Base-by-base conservation (phyloP, 208 protist species). In the Leishmania martiniquensis region DNA sequence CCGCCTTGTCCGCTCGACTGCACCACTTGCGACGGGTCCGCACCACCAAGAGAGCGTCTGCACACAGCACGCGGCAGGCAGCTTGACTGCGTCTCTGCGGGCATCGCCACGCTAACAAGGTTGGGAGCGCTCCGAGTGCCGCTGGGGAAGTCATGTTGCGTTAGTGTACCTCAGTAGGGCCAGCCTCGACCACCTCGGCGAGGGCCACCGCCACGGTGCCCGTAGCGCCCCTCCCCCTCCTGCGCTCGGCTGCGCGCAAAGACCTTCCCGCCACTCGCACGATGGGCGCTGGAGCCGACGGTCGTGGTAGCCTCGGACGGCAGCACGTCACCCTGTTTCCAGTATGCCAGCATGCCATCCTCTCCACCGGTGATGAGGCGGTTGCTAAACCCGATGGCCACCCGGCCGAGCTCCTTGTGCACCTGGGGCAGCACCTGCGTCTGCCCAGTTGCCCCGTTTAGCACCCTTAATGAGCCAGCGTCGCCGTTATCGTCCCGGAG, bases 311-410 rank as follows among this genome's bases (percentile, higher is more conserved):
- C 67, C 75, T 83, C 80, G 37, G 80, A 83, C 29, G 77, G 69
- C 37, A 77, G 75, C 62, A 77, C 29, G 52, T 82, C 81, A 20
- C 77, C 74, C 9, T 74, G 37, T 37, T 80, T 72, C 94, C 94
- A 97, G 65, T 93, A 93, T 0, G 87, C 91, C 25, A 97, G 68
- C 67, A 95, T 51, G 52, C 89, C 90, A 69, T 97, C 94, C 78
- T 97, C 94, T 29, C 91, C 92, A 37, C 85, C 94, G 1, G 92
- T 97, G 63, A 97, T 88, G 80, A 97, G 81, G 42, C 88, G 80
- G 34, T 92, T 86, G 37, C 81, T 86, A 34, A 95, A 74, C 60
- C 91, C 89, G 25, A 97, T 70, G 2, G 88, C 94, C 0, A 95
- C 85, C 20, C 94, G 94, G 13, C 78, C 82, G 22, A 96, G 66